Base-by-base conservation (phyloP, 345 rosid species). In the Trapa incisa region DNA sequence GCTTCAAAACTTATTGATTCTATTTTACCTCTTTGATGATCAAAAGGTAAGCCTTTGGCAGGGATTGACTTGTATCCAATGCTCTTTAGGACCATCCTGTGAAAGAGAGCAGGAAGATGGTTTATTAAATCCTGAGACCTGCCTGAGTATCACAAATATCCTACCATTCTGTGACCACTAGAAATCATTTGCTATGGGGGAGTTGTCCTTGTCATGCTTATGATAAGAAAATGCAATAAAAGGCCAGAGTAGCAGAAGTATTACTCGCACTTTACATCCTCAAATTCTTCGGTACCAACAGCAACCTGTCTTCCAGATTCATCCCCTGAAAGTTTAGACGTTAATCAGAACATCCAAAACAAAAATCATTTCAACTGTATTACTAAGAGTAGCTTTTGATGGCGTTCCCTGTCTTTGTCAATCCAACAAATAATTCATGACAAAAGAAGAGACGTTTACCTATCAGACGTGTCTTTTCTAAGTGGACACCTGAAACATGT, bases 11-110 rank as follows among this genome's bases (percentile, higher is more conserved):
- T 58, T 10, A 5, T n/a, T 54, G 6, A 32, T 57, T 54, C 50
- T 60, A 9, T 13, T 16, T 73, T 80, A 91, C 99, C 97, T 86
- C 82, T 86, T 65, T 75, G 76, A 71, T 89, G 78, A 76, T 91
- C 93, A 70, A 94, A 94, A 22, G 93, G 89, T 69, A 91, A 78
- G 57, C 89, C 96, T 64, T 81, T 70, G 53, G 87, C 76, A 37
- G 88, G 88, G 62, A 86, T 79, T 8, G 97, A 86, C 81, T 87
- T 91, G 81, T 94, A 94, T 69, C 99, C 99, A 71, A 94, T 87
- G 87, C 96, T 87, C 82, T 86, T 94, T 73, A 89, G 73, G 78
- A 89, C 95, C 73, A 89, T 39, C 84, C 99, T 94, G 73, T 69
- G 75, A 66, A 67, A 66, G 8, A 13, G 14, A 72, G 72, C 50